Base-by-base conservation (phyloP, 257 asterid genomes). In the Salvia splendens region DNA sequence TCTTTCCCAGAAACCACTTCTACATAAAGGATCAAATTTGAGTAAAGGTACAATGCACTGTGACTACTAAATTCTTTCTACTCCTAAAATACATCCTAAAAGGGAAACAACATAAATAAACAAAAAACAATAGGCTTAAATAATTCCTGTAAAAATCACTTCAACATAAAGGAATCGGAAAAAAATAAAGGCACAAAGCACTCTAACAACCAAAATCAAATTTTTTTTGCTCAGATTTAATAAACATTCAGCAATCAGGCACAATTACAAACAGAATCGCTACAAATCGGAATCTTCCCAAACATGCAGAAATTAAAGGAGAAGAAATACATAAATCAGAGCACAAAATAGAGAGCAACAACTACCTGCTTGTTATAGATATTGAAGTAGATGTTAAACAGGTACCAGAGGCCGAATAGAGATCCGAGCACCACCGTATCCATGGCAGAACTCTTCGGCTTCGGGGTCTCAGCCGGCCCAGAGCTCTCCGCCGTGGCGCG, bases 281-380 rank as follows among this genome's bases (percentile, higher is more conserved):
- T 14, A 41, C 4, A 14, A 40, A 50, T 3, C 6, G n/a, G 20
- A 66, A 41, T 15, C 12, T 12, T 6, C 16, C 32, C 38, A 41
- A 40, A 14, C 7, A 3, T 9, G 30, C 43, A 11, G 16, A 47
- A 38, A 43, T 24, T 6, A 7, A 46, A 6, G 16, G 14, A 53
- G 20, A 17, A 17, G 30, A 36, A 64, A 28, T 5, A 68, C 46
- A n/a, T 32, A 50, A 1, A 28, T 24, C 2, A 41, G 54, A 6
- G 4, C 43, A 5, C 6, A 51, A 61, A 28, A 14, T 2, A 1
- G 4, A 52, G 15, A 49, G 54, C 30, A 11, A 0, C 47, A 60
- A n/a, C 4, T 9, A 89, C 97, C 97, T 91, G 96, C 68, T 94
- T 94, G 80, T 94, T 91, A 73, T 94, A 91, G 69, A 94, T 88